phyloP scores from a whole-genome alignment of 2,329 filamentous ascomycete genomes.

The Monosporascus sp. region DNA sequence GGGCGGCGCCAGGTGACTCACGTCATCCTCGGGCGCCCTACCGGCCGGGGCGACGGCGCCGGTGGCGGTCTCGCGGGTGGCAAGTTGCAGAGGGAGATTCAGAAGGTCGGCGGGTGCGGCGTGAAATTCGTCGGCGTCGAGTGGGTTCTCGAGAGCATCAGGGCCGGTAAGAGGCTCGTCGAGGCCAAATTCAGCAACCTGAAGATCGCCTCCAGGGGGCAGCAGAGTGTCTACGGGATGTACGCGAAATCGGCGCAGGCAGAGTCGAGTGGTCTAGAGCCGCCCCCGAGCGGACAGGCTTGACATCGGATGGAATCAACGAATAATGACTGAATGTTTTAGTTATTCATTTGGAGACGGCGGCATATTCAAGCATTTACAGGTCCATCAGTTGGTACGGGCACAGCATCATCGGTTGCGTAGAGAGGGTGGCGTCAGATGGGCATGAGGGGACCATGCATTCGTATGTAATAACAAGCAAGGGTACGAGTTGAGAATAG shows the following conservation, averaged over 20 bases:
- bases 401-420: no score
- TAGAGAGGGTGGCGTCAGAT: no score
- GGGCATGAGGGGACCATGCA: no score
- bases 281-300: neutral
- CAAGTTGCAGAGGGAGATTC: conserved; percentile 80
- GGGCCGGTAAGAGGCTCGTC: conserved; percentile 65
- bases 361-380: no score
- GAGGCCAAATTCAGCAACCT: conserved; percentile 67
- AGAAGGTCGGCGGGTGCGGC: conserved; percentile 58
- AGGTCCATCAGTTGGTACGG: no score
- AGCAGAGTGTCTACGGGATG: conserved; percentile 58
- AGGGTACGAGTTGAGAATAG: no score
- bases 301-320: neutral
- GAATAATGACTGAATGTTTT: no score
- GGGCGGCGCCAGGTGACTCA: conserved; percentile 75
- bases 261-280: neutral
- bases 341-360: no score
- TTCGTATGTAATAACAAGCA: no score
- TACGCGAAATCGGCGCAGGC: conserved; percentile 22
- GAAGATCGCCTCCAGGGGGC: conserved; percentile 55
- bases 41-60: conserved; percentile 43
- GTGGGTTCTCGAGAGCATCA: conserved; percentile 83
- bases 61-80: conserved; percentile 71
- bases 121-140: conserved; percentile 77
- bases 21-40: conserved; percentile 68